Conservation (phyloP, 1,284 basidiomycete species). For the Anthracocystis walkeri region DNA sequence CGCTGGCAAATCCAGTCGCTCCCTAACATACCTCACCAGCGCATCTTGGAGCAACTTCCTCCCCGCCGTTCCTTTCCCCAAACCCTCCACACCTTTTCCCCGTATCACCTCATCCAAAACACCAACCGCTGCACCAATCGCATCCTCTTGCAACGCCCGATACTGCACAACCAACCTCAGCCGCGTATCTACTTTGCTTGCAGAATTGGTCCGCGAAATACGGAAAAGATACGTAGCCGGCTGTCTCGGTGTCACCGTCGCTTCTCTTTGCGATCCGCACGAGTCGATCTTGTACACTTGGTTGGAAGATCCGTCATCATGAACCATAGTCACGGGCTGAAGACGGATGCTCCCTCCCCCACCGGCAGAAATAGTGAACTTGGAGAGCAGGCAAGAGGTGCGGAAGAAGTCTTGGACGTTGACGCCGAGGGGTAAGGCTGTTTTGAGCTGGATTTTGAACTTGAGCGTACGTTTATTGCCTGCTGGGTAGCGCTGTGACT, state of each 20-base stretch:
- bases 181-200: not conserved
- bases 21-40: conserved; percentile 24
- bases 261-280: conserved; percentile 10
- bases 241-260: conserved; percentile 53
- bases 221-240: conserved; percentile 60
- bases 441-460: conserved; percentile 18
- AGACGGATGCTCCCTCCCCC: conserved; percentile 42
- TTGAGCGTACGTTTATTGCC: conserved; percentile 33
- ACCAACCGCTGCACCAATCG: conserved; percentile 5
- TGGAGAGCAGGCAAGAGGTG: conserved; percentile 49
- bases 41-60: conserved; percentile 28
- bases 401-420: conserved; percentile 69
- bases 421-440: conserved; percentile 64
- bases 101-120: conserved; percentile 14
- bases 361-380: conserved; percentile 59
- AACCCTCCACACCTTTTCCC: not conserved
- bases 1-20: conserved; percentile 40
- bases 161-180: conserved; percentile 54
- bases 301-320: conserved; percentile 15
- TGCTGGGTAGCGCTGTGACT: conserved; percentile 6
- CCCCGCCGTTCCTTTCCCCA: conserved; percentile 7
- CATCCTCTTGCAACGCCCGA: conserved; percentile 56
- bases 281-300: conserved; percentile 19
- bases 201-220: conserved; percentile 21
- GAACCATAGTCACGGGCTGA: conserved; percentile 25